Evolutionary conservation across 192 early-diverging fungal species (phyloP), one percentile per base, ranked within the genome.

Genomic region (Cladochytrium replicatum): DNA sequence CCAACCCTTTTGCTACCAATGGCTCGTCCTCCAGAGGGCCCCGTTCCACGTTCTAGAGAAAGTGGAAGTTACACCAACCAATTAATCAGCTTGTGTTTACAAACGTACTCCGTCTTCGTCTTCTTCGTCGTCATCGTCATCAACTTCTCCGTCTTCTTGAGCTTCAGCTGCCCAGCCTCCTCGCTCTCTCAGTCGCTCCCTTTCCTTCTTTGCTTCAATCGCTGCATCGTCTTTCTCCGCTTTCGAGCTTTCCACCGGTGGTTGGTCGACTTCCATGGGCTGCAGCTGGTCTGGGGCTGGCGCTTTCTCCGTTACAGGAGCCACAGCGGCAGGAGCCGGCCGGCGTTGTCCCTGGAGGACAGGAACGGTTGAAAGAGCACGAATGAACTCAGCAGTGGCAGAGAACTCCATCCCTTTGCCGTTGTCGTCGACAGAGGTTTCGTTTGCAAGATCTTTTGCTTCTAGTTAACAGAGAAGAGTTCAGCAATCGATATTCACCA

Each of bases 1-100:
- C 87, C 29, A 98, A 64, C 4, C 92, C 88, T 6, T 63, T 49
- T 45, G 80, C 81, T 6, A 94, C 80, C 1, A 88, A 56, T 7
- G 88, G 92, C 48, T 95, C 94, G 39, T 86, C 85, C 32, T 64
- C 63, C 25, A 75, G 58, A 5, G 2, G n/a, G n/a, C n/a, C n/a
- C n/a, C n/a, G n/a, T n/a, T n/a, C n/a, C n/a, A n/a, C n/a, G n/a
- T n/a, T n/a, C n/a, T n/a, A n/a, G n/a, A n/a, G n/a, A n/a, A n/a
- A n/a, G n/a, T n/a, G n/a, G n/a, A n/a, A n/a, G n/a, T n/a, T 15
- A 28, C 44, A 15, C 4, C 49, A 27, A 3, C 6, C 22, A 37
- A 46, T 8, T 38, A 46, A 24, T 55, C 46, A 0, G 23, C 49
- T 17, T 31, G 6, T 9, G 34, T 29, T 23, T 5, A 5, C 54